Evolutionary conservation across 2,329 filamentous ascomycete genomes (phyloP).

Genomic region (Hypoxylon sp.): DNA sequence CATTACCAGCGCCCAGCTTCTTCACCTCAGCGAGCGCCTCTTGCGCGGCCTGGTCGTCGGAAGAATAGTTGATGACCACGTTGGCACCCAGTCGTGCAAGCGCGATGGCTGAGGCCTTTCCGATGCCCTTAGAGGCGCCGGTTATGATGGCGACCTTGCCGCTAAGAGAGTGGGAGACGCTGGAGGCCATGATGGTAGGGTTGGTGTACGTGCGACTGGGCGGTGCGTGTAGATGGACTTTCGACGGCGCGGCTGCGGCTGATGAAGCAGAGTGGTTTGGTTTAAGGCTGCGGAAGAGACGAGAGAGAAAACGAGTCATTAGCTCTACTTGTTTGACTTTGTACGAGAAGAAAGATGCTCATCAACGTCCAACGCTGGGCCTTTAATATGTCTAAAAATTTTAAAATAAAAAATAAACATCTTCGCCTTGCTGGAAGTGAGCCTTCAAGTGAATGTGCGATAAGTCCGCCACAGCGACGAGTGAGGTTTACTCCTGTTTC

Average conservation of each 20-base stretch:
- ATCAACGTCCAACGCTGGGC: background rate
- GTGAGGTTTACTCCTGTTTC: background rate
- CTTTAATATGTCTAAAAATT: too few species aligned
- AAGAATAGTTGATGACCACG: conserved; percentile 60
- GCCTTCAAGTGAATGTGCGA: conserved; percentile 12
- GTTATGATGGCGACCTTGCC: conserved; percentile 44
- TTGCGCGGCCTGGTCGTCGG: conserved; percentile 52
- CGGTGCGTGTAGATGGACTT: background rate
- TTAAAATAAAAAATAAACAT: too few species aligned
- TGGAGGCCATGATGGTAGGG: conserved; percentile 14
- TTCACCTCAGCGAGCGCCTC: conserved; percentile 47
- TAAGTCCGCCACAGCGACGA: conserved; percentile 22
- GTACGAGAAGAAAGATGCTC: background rate
- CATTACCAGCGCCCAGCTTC: conserved; percentile 17
- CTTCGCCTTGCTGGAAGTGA: background rate
- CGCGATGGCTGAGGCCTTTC: conserved; percentile 58
- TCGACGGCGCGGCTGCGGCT: conserved; percentile 1
- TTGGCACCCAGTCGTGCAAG: conserved; percentile 59
- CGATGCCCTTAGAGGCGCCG: conserved; percentile 59
- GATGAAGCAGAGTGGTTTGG: conserved; percentile 3
- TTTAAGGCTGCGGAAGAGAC: conserved; percentile 10
- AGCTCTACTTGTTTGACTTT: background rate
- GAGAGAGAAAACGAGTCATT: conserved; percentile 19
- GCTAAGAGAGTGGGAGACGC: conserved; percentile 1
- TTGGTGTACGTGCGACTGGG: background rate